Base-by-base conservation (phyloP, 805 yeast genomes). In the Cyberlindnera mycetangii region DNA sequence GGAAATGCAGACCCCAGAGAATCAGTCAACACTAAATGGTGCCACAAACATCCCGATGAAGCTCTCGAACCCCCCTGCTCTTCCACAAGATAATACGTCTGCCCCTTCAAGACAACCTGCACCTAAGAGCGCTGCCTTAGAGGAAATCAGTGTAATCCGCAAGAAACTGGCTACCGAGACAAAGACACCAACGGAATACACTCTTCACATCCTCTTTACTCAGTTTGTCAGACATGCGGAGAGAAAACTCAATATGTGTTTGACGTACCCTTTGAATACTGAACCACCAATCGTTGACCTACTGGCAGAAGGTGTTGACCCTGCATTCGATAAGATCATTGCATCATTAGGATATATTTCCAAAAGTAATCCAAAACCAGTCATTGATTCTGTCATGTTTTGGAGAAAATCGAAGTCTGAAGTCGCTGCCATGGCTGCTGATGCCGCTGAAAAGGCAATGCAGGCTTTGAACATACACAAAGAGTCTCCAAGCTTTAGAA, bases 371-470 rank as follows among this genome's bases (percentile, higher is more conserved):
- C 97, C 98, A 0, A 90, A 89, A 59, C 96, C 97, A 0, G 97
- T 93, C 1, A 89, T 95, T 27, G 99, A 93, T 63, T 89, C 96
- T 7, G 96, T 93, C 48, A 90, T 93, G 98, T 90, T 87, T 61
- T 93, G 99, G 99, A 76, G 98, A 48, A 88, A 92, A 61, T 80
- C 92, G 2, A 93, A 93, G 63, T 82, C 95, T 12, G 98, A 92
- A 55, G 83, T 85, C 3, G 88, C 95, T 2, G 77, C 79, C 22
- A 69, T 76, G 64, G 80, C 85, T 1, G 74, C 81, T 4, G 71
- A 78, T 16, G 74, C 73, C 32, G 71, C 75, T 14, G 81, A 77
- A 40, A 70, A 62, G 44, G 69, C 70, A 2, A 32, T 68, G 0
- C 52, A 44, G 7, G 60, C 57, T 0, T 35, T 53, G 9, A 65